Base-by-base conservation (phyloP, 2,329 filamentous ascomycete species). In the Ophiocordyceps sinensis region DNA sequence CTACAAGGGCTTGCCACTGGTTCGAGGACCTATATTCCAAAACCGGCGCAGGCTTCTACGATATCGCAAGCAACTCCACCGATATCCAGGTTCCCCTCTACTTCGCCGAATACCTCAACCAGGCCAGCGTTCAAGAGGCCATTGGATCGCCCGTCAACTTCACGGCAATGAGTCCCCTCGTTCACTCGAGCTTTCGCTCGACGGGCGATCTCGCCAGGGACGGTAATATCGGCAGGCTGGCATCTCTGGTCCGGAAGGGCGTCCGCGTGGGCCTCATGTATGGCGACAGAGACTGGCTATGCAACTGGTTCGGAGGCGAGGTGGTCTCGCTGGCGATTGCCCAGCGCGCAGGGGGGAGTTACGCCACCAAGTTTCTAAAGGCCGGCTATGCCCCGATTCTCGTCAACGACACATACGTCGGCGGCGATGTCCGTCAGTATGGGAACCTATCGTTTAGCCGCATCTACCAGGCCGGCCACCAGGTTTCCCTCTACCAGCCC, bases 351-450 rank as follows among this genome's bases (percentile, higher is more conserved):
- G 61, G 62, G 5, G 49, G 57, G 14, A 50, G 59, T n/a, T 77
- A 81, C 47, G 59, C 66, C 0, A 58, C 61, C 1, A 59, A 62
- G 26, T 91, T 88, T 54, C 62, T 68, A 2, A 57, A 63, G 0
- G 78, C 85, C 0, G 84, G 82, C 1, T 91, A 91, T 54, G 73
- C 76, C 0, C 75, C 80, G 12, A 77, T 91, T 46, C 64, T 77
- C 11, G 76, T 84, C 34, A 83, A 85, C 53, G 69, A 68, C 21
- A 67, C 71, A 5, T 81, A 82, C 58, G 73, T 78, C 53, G 83
- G 75, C 39, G 85, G 85, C 15, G 73, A 75, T 41, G 83, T 85
- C 0, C 73, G 84, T 4, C 83, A 91, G 57, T 84, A 76, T 51
- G 84, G 80, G 11, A 88, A 88, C 49, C 70, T 83, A 41, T 77